phyloP scores from a whole-genome alignment of 441 rosid genomes.

The Omphalea diandra region DNA sequence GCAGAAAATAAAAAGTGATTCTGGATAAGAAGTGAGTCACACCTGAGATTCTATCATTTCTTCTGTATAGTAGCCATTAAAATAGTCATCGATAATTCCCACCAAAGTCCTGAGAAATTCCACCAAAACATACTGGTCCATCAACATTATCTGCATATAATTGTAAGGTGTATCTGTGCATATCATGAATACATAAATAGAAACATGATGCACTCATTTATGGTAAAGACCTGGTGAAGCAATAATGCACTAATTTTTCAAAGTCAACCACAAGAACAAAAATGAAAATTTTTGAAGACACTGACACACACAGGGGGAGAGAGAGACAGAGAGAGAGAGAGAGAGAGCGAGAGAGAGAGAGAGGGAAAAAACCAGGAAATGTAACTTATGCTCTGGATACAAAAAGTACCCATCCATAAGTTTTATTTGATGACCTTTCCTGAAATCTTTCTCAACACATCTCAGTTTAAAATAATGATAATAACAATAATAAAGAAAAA shows the following conservation, averaged over 20 bases:
- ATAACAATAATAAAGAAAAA: conserved; percentile 23
- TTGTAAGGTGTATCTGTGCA: conserved; percentile 11
- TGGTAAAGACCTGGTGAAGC: neutral
- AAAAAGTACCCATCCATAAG: conserved; percentile 5
- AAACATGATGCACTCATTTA: conserved; percentile 8
- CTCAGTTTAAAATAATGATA: neutral
- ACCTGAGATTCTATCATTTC: conserved; percentile 99
- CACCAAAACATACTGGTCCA: conserved; percentile 26
- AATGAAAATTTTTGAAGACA: neutral
- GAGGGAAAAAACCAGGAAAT: neutral
- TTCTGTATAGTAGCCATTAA: conserved; percentile 94
- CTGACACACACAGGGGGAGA: no score
- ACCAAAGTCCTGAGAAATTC: conserved; percentile 64
- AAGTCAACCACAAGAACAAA: neutral
- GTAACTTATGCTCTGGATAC: conserved; percentile 12
- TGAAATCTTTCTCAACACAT: neutral
- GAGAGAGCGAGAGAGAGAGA: neutral
- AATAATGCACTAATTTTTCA: neutral
- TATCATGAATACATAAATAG: neutral
- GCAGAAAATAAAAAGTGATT: conserved; percentile 12
- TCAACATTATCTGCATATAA: conserved; percentile 19
- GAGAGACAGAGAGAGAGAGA: neutral
- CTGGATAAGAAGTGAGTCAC: conserved; percentile 21
- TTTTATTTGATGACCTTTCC: neutral
- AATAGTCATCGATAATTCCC: conserved; percentile 93